Evolutionary conservation across 768 basidiomycete species (phyloP).

Genomic region (Pisolithus sp.): DNA sequence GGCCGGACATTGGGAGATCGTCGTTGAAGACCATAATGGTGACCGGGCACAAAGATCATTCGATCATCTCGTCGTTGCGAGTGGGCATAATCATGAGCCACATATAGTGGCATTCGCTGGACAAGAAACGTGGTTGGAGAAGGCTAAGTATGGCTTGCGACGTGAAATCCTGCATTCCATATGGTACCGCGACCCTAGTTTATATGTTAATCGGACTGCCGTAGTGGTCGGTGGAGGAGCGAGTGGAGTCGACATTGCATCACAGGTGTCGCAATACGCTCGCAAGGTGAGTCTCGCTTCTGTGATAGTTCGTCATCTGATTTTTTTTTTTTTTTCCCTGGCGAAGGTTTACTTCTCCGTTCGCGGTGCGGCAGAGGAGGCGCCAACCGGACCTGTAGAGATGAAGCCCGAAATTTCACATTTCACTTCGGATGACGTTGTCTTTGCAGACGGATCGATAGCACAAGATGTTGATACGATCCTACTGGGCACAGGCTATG

Average conservation of each 20-base stretch:
- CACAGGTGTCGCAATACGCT: conserved; percentile 36
- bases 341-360: conserved; percentile 33
- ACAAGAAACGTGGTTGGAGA: conserved; percentile 42
- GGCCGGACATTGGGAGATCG: conserved; percentile 41
- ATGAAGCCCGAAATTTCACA: conserved; percentile 42
- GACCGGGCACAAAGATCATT: conserved; percentile 24
- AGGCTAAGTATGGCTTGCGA: conserved; percentile 10
- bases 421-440: conserved; percentile 38
- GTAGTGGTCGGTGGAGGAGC: conserved; percentile 45
- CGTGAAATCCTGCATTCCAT: conserved; percentile 47
- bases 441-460: conserved; percentile 42
- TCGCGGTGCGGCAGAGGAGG: conserved; percentile 16
- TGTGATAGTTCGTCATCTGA: neutral
- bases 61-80: conserved; percentile 51
- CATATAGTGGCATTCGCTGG: conserved; percentile 40
- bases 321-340: too few relatives aligned
- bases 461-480: conserved; percentile 38
- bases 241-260: conserved; percentile 42
- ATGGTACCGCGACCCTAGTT: conserved; percentile 44
- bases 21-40: conserved; percentile 21
- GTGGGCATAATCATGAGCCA: conserved; percentile 52
- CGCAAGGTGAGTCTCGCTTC: conserved; percentile 31
- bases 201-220: conserved; percentile 37
- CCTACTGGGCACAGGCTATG: conserved; percentile 52
- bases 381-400: conserved; percentile 16